These are phyloP conservation scores for Dissophora ornata DNA, from an alignment of 192 early-diverging fungal genomes.

Conservation along the genomic window DNA sequence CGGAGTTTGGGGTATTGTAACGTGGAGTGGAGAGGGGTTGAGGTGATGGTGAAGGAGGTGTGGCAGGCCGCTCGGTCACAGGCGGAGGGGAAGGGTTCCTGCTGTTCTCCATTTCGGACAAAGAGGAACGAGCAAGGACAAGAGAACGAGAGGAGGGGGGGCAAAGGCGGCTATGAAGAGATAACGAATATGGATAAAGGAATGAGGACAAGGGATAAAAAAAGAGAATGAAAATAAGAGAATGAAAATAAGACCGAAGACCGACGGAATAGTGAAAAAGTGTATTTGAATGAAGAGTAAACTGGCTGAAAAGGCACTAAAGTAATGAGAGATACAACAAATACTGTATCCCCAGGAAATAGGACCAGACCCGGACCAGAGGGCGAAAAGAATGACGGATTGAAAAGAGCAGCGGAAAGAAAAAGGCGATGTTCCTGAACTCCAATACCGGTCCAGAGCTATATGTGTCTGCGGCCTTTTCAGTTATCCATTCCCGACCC, in stretches of 20 bases:
- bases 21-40: not conserved
- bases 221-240: not conserved
- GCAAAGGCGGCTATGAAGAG: too few relatives aligned
- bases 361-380: too few relatives aligned
- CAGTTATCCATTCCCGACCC: too few relatives aligned
- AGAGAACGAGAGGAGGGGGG: not conserved
- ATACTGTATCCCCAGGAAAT: too few relatives aligned
- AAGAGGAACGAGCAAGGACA: not conserved
- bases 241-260: not conserved
- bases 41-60: not conserved
- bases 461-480: too few relatives aligned
- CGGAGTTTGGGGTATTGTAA: not conserved
- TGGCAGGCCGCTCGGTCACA: constrained; percentile 1
- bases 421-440: too few relatives aligned
- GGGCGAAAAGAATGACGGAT: too few relatives aligned
- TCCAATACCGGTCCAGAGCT: too few relatives aligned
- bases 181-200: not conserved
- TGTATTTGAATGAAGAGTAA: too few relatives aligned
- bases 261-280: not conserved
- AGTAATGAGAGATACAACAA: not conserved
- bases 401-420: too few relatives aligned
- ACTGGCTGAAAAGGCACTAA: not conserved
- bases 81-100: constrained; percentile 2
- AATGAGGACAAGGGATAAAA: not conserved
- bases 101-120: constrained; percentile 3